These are phyloP conservation scores for Sphaerulina vaccinii DNA, from an alignment of 2,329 filamentous ascomycete genomes.

Conservation along the genomic window DNA sequence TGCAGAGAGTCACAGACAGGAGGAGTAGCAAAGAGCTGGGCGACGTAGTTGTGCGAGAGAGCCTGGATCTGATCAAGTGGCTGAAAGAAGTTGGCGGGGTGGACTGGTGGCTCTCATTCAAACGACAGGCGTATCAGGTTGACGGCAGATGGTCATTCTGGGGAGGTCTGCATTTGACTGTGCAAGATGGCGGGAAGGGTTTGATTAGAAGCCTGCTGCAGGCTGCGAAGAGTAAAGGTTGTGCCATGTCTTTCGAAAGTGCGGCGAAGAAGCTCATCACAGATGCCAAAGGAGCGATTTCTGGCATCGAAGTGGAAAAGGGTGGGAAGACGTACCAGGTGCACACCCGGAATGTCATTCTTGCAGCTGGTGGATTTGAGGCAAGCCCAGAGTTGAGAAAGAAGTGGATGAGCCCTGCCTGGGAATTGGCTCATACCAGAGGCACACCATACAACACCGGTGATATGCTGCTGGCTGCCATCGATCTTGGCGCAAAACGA, in stretches of 20 bases:
- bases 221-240: slow-evolving; percentile 45
- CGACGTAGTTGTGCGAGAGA: slow-evolving; percentile 47
- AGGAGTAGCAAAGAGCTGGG: slow-evolving; percentile 53
- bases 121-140: slow-evolving; percentile 65
- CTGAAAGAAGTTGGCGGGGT: slow-evolving; percentile 31
- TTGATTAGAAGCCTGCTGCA: slow-evolving; percentile 52
- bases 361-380: slow-evolving; percentile 65
- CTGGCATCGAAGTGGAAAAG: slow-evolving; percentile 36
- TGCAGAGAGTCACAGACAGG: slow-evolving; percentile 57
- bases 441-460: slow-evolving; percentile 66
- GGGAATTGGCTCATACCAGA: slow-evolving; percentile 62
- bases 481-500: slow-evolving; percentile 52
- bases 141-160: slow-evolving; percentile 63
- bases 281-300: slow-evolving; percentile 37
- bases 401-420: slow-evolving; percentile 57
- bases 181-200: slow-evolving; percentile 59
- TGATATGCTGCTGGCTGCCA: slow-evolving; percentile 55
- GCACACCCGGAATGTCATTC: slow-evolving; percentile 46
- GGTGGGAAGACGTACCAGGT: slow-evolving; percentile 34
- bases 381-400: slow-evolving; percentile 57
- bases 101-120: slow-evolving; percentile 55
- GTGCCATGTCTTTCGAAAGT: slow-evolving; percentile 51
- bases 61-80: slow-evolving; percentile 32
- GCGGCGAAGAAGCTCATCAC: slow-evolving; percentile 44
- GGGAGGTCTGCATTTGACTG: slow-evolving; percentile 63